Percentiles rank a stretch among this genome's conserved stretches.
phyloP scores from a whole-genome alignment of 192 early-diverging fungal genomes.

The Mortierella antarctica region DNA sequence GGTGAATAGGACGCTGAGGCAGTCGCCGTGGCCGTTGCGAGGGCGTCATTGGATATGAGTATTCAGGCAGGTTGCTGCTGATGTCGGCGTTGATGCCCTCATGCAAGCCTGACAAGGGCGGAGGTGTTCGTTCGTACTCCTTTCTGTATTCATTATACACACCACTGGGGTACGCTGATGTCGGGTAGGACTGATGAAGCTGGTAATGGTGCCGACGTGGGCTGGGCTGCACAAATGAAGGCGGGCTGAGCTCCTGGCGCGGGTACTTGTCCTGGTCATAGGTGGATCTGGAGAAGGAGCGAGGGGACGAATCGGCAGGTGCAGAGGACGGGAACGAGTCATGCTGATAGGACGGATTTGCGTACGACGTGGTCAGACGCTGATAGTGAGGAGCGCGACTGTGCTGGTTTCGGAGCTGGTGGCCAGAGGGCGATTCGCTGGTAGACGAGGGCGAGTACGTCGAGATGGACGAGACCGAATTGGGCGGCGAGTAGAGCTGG shows the following conservation, averaged over 20 bases:
- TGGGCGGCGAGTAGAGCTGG: background rate
- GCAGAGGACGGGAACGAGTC: slow-evolving; percentile 16
- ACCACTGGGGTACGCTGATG: background rate
- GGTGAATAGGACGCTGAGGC: background rate
- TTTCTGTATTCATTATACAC: too few relatives aligned
- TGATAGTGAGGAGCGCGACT: background rate
- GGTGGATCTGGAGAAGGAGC: slow-evolving; percentile 4
- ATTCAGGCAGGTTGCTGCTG: slow-evolving; percentile 33
- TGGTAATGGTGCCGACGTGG: background rate
- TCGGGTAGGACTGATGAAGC: slow-evolving; percentile 6
- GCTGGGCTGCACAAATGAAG: background rate
- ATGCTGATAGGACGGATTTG: background rate
- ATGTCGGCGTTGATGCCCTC: background rate
- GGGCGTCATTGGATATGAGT: slow-evolving; percentile 26
- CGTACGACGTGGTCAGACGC: too few relatives aligned
- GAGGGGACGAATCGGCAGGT: slow-evolving; percentile 27
- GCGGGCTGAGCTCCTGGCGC: background rate
- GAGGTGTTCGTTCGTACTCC: background rate
- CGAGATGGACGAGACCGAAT: background rate
- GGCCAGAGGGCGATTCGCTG: background rate
- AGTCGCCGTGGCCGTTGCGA: slow-evolving; percentile 2
- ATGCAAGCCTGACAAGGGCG: background rate
- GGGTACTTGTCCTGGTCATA: slow-evolving; percentile 6
- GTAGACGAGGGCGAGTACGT: background rate
- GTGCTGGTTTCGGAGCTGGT: background rate